Conservation (phyloP, 495 filamentous ascomycete species). For the Xylaria acuta region DNA sequence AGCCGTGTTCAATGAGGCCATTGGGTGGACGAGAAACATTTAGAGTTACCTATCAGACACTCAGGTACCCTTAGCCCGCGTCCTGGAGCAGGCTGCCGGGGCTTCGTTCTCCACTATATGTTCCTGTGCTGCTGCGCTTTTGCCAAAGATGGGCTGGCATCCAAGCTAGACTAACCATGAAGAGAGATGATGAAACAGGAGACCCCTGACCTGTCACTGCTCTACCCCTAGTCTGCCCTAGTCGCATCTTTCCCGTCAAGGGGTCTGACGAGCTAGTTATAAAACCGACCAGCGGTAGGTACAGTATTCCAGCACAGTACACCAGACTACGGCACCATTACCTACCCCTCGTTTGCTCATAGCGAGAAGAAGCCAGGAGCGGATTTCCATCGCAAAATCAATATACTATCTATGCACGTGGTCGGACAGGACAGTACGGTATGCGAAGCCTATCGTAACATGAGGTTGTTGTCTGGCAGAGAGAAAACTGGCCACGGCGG, state of each 20-base stretch:
- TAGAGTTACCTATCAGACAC: constrained; percentile 7
- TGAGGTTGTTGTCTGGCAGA: background rate
- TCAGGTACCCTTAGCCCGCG: no score
- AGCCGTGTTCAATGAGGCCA: background rate
- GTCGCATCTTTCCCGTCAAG: background rate
- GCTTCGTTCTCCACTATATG: constrained; percentile 5
- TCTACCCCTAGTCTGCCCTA: background rate
- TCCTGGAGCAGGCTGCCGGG: background rate
- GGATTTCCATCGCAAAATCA: background rate
- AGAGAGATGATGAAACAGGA: constrained; percentile 23
- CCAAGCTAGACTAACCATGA: constrained; percentile 11
- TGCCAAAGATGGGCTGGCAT: constrained; percentile 6
- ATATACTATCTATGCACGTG: background rate
- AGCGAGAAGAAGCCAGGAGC: background rate
- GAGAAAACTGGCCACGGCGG: background rate
- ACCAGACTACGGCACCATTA: no score
- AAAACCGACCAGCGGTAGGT: background rate
- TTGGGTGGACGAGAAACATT: constrained; percentile 10
- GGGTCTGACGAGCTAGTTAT: background rate
- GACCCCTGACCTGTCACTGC: constrained; percentile 2
- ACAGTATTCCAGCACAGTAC: no score
- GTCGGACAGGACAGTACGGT: background rate
- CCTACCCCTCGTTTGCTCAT: background rate
- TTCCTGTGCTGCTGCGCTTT: constrained; percentile 10
- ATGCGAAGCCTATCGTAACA: background rate